Percentiles rank a stretch among this genome's conserved stretches.
Evolutionary conservation across 2,329 filamentous ascomycete species (phyloP).

Genomic region (Graphium sp.): DNA sequence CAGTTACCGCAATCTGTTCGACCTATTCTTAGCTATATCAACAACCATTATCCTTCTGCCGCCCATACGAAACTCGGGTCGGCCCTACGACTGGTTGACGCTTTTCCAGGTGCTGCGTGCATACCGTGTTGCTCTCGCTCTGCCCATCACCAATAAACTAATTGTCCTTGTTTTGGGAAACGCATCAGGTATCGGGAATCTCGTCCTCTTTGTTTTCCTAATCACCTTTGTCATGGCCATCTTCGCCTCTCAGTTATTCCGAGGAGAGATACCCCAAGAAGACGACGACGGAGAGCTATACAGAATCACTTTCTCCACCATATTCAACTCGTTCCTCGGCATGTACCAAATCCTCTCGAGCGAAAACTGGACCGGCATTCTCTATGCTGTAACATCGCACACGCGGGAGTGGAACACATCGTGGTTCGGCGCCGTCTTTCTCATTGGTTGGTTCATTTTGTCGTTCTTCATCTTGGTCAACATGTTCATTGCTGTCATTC

Average conservation of each 20-base stretch:
- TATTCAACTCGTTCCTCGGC: slow-evolving; percentile 89
- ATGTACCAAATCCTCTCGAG: slow-evolving; percentile 97
- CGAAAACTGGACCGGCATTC: slow-evolving; percentile 82
- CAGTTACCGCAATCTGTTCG: slow-evolving; percentile 60
- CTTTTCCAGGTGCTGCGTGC: slow-evolving; percentile 85
- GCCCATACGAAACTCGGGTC: slow-evolving; percentile 52
- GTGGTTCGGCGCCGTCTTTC: slow-evolving; percentile 84
- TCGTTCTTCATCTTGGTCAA: slow-evolving; percentile 93
- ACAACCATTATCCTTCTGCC: slow-evolving; percentile 80
- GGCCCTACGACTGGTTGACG: slow-evolving; percentile 72
- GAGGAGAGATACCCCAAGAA: slow-evolving; percentile 59
- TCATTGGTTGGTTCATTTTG: slow-evolving; percentile 91
- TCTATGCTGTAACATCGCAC: slow-evolving; percentile 66
- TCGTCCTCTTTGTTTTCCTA: slow-evolving; percentile 92
- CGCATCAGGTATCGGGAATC: slow-evolving; percentile 75
- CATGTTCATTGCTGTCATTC: slow-evolving; percentile 99
- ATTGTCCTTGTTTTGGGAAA: slow-evolving; percentile 84
- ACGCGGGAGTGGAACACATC: slow-evolving; percentile 51
- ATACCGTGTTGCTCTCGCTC: slow-evolving; percentile 80
- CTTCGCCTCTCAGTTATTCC: slow-evolving; percentile 83
- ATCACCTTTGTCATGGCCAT: slow-evolving; percentile 90
- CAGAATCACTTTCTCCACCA: slow-evolving; percentile 66
- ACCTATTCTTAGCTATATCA: slow-evolving; percentile 62
- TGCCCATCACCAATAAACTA: slow-evolving; percentile 73
- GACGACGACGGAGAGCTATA: slow-evolving; percentile 46